Base-by-base conservation (phyloP, 176 grass and related monocot genomes). In the maize (Zea mays) region DNA sequence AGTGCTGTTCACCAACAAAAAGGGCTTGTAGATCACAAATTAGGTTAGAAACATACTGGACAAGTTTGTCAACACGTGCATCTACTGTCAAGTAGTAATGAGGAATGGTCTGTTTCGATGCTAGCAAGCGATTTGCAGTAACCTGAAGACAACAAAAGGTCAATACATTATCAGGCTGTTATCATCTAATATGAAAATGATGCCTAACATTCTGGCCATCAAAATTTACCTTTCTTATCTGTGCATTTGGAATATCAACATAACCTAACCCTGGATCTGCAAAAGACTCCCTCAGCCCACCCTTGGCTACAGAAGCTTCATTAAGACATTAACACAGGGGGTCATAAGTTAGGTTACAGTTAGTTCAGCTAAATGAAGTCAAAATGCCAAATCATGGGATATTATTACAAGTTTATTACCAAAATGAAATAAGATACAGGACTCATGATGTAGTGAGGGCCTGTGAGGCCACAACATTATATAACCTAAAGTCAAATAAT, bases 1-100 rank as follows among this genome's bases (percentile, higher is more conserved):
- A 37, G 69, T 49, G 79, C n/a, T 21, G 48, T 74, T 71, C 44
- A 46, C 15, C 14, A 16, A 78, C 15, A 8, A 71, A 50, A 72
- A 44, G 14, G 55, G 14, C 63, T 45, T 71, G 20, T 36, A 51
- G 5, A 63, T 35, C 34, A 74, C 36, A 88, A 70, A 62, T 61
- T 17, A 50, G 43, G 58, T 8, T 59, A 27, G 13, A 61, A 90
- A 68, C 79, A 86, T 94, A 97, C 91, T 88, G 86, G 73, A 94
- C 86, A 74, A 97, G 89, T 45, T 94, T 92, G 77, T 97, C 95
- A 21, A 94, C 95, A 67, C 87, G 45, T 36, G 87, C 68, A 50
- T 97, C 91, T 51, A 94, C 89, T 83, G 89, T 92, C 80, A 97
- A 83, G 79, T 97, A 97, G 77, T 97, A 97, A 83, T 97, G 95